These are phyloP conservation scores for Hansenula lynferdii DNA, from an alignment of 1,139 yeast genomes.

Conservation along the genomic window DNA sequence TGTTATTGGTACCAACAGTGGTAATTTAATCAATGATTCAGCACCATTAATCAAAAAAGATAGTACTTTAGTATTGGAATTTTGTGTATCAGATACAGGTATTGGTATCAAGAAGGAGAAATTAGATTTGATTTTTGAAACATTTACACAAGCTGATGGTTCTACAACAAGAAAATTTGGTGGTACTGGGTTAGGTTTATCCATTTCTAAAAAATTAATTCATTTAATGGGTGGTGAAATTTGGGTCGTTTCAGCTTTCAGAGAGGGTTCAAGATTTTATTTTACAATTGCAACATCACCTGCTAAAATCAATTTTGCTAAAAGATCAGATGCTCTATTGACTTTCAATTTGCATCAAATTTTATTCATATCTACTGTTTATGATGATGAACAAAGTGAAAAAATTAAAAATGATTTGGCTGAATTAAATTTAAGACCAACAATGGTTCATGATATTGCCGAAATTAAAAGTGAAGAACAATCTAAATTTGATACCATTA, in stretches of 20 bases:
- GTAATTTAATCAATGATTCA: conserved; percentile 9
- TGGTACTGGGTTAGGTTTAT: conserved; percentile 84
- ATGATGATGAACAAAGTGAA: conserved; percentile 44
- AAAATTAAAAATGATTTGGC: conserved; percentile 30
- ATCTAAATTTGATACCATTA: conserved; percentile 69
- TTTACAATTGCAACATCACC: conserved; percentile 78
- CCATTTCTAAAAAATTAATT: conserved; percentile 81
- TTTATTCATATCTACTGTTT: conserved; percentile 66
- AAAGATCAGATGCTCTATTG: conserved; percentile 64
- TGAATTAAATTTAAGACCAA: conserved; percentile 34
- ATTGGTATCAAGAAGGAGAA: conserved; percentile 85
- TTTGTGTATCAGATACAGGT: conserved; percentile 88
- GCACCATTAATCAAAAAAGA: conserved; percentile 10
- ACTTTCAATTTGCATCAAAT: conserved; percentile 73
- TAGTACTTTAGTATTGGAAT: conserved; percentile 60
- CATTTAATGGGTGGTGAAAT: conserved; percentile 90
- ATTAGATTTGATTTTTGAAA: conserved; percentile 78
- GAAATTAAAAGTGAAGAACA: conserved; percentile 41
- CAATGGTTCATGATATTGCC: conserved; percentile 35
- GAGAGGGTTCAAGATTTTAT: conserved; percentile 77
- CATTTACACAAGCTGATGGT: conserved; percentile 91
- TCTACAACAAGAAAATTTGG: conserved; percentile 89
- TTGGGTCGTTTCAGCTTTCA: conserved; percentile 81
- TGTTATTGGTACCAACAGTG: conserved; percentile 18
- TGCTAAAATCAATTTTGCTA: conserved; percentile 62